Evolutionary conservation across 495 filamentous ascomycete species (phyloP), one percentile per base, ranked within the genome.

Genomic region (Neurospora cerealis): DNA sequence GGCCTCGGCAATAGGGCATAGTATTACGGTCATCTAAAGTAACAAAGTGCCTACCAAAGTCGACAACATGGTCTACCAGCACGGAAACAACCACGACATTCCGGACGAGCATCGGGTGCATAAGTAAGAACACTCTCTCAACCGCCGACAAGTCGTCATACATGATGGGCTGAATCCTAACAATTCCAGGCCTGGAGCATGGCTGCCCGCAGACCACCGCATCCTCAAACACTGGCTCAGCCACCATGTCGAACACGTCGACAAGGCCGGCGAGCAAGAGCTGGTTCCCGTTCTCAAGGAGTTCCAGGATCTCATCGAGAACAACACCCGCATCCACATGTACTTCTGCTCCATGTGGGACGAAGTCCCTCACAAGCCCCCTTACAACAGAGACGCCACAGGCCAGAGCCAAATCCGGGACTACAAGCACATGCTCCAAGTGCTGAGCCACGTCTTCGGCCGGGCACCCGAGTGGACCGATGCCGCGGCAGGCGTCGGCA

Each of bases 381-480:
- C 85, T 24, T 93, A 93, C 81, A 75, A 83, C 71, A 84, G 81
- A 1, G 89, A 92, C 74, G 89, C 90, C 0, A 89, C 88, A 4
- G 89, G 88, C 7, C 81, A 82, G 36, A 80, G 77, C 69, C 88
- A 92, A 78, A 89, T 93, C 70, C 85, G 88, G 5, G 86, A 90
- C 76, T 92, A 89, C 73, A 36, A 81, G 5, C 89, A 92, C 77
- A 89, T 93, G 88, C 81, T 93, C 2, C 80, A 82, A 10, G 81
- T 92, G 2, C 81, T 93, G 44, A 91, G 92, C 77, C 85, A 89
- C 73, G 85, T 92, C 5, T 84, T 93, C 72, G 87, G 85, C 0
- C 84, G 82, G 5, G 89, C 88, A 0, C 91, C 91, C 2, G 83
- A 88, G 71, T 92, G 88, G 89, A 89, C 82, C 34, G 86, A 85